phyloP scores from a whole-genome alignment of 345 rosid species.

The Brassica incana region DNA sequence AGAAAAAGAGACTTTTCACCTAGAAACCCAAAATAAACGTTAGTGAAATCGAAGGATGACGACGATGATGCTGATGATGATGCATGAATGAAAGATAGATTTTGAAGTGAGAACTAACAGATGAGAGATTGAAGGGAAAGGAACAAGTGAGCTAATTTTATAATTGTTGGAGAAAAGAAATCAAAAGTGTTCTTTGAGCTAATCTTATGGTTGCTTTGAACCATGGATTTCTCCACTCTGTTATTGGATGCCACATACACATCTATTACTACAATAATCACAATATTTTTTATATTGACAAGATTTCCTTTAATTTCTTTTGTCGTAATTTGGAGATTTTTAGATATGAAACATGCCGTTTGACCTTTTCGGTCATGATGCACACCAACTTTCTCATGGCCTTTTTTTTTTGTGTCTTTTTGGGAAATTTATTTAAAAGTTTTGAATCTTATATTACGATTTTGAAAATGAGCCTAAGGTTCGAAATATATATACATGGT shows the following conservation, averaged over 20 bases:
- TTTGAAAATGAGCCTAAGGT: background rate
- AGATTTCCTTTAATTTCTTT: conserved; percentile 9
- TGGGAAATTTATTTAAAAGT: background rate
- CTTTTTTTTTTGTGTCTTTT: background rate
- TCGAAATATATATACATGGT: background rate
- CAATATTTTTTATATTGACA: background rate
- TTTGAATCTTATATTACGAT: background rate
- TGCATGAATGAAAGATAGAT: conserved; percentile 41
- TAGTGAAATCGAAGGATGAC: conserved; percentile 30
- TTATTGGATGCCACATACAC: conserved; percentile 45
- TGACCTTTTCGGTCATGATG: conserved; percentile 21
- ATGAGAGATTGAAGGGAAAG: conserved; percentile 51
- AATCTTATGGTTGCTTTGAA: conserved; percentile 57
- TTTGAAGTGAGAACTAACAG: conserved; percentile 60
- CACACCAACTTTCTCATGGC: background rate
- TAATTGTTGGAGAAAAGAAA: background rate
- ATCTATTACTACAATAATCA: conserved; percentile 27
- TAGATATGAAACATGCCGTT: conserved; percentile 7
- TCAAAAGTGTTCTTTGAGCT: conserved; percentile 42
- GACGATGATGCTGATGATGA: conserved; percentile 21
- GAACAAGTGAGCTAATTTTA: conserved; percentile 60
- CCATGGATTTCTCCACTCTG: conserved; percentile 56
- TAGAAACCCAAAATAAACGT: conserved; percentile 27
- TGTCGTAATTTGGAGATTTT: conserved; percentile 12
- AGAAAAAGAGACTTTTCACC: conserved; percentile 63